These are phyloP conservation scores for Ceriops tagal DNA, from an alignment of 345 rosid species.

Conservation along the genomic window DNA sequence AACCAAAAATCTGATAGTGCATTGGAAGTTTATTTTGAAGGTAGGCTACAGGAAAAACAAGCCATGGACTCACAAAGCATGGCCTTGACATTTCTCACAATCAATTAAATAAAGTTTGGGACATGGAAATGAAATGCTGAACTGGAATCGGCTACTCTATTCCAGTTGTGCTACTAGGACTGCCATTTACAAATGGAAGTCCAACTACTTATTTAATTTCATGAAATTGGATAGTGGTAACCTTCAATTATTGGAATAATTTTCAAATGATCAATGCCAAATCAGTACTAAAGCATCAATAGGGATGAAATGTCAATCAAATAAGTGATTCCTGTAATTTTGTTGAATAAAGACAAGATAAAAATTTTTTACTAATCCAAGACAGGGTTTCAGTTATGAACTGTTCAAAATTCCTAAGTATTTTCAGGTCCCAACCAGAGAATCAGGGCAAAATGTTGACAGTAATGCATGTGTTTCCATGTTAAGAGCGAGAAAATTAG, in stretches of 20 bases:
- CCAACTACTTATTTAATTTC: too few relatives aligned
- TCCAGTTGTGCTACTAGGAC: too few relatives aligned
- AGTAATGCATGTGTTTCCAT: background rate
- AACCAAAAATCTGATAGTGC: constrained; percentile 71
- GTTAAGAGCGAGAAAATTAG: background rate
- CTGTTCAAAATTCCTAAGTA: background rate
- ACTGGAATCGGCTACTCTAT: too few relatives aligned
- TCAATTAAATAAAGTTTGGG: too few relatives aligned
- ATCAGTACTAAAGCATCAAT: background rate
- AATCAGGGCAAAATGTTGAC: background rate
- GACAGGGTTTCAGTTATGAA: background rate
- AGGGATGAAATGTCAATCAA: background rate
- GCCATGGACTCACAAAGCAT: too few relatives aligned
- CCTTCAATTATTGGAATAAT: background rate
- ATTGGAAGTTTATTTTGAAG: background rate
- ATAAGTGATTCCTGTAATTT: background rate
- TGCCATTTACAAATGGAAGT: too few relatives aligned
- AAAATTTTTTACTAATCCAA: background rate
- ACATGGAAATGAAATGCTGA: too few relatives aligned
- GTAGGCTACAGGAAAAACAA: background rate
- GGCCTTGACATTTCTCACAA: too few relatives aligned
- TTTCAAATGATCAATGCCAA: background rate
- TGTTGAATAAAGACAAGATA: background rate
- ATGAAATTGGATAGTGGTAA: too few relatives aligned
- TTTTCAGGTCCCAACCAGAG: too few relatives aligned